Evolutionary conservation across 2,329 filamentous ascomycete genomes (phyloP), one percentile per base, ranked within the genome.

Genomic region (Pyrenochaeta sp.): DNA sequence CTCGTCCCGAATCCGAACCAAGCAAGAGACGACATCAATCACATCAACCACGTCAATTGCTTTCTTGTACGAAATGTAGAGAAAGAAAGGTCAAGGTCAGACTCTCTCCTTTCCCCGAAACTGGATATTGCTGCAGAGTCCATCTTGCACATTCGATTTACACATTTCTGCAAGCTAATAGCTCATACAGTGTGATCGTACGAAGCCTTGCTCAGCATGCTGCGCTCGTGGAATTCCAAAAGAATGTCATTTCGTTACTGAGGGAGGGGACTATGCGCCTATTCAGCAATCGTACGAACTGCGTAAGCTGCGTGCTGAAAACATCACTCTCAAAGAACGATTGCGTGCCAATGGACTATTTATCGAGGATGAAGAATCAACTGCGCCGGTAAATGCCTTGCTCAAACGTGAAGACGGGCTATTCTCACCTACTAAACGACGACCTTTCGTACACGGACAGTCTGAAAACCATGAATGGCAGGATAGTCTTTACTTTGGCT

Each of bases 401-500:
- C 61, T 54, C 4, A 54, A 55, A 11, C 23, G 45, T 7, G 58
- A 28, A 38, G 63, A 61, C 45, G 61, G 43, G 34, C 41, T 41
- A 37, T 27, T 41, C 11, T 38, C 60, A 30, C 53, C 56, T 7
- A 51, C 58, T n/a, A 67, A 54, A 51, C 53, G 54, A 20, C 56
- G 62, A 23, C 37, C 44, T 6, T 43, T 44, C 6, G 61, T 53
- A 39, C 72, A 74, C 42, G 64, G 59, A 35, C 66, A 70, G 3
- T 76, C 77, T 41, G 66, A 67, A 38, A 55, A 69, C 17, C 65
- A 65, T 15, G 72, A 74, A 42, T 67, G 69, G 47, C 60, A 70
- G 22, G 73, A 77, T 43, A 77, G 74, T 41, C 66, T 77, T 4
- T 80, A 79, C 56, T 79, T 79, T 58, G 77, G 76, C 6, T 75